These are phyloP conservation scores for Suillus occidentalis DNA, from an alignment of 768 basidiomycete species.

Conservation along the genomic window DNA sequence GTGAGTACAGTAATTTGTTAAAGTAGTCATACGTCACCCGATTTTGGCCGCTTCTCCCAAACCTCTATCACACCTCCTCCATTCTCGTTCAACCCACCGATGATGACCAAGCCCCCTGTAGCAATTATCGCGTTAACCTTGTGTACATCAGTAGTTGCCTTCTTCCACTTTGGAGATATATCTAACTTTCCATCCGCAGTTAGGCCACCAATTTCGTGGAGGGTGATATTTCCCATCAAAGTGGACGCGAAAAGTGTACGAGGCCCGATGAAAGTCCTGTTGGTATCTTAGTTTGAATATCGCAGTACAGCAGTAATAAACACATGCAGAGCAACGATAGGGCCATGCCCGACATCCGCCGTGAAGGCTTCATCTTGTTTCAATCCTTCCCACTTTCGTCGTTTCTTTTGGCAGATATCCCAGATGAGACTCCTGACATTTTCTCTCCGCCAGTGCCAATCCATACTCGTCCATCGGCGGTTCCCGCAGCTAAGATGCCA, in stretches of 20 bases:
- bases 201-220: conserved; percentile 46
- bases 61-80: conserved; percentile 66
- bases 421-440: conserved; percentile 15
- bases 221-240: conserved; percentile 56
- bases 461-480: conserved; percentile 74
- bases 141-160: conserved; percentile 40
- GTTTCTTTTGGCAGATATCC: conserved; percentile 43
- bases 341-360: conserved; percentile 64
- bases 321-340: conserved; percentile 68
- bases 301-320: not conserved
- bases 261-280: conserved; percentile 51
- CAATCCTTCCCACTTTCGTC: conserved; percentile 75
- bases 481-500: conserved; percentile 67
- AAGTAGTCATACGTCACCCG: not conserved
- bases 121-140: conserved; percentile 69
- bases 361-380: conserved; percentile 44
- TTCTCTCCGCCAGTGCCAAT: conserved; percentile 71
- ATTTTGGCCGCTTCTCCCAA: conserved; percentile 39
- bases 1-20: not conserved
- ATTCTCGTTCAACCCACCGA: conserved; percentile 62
- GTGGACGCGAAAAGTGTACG: conserved; percentile 55
- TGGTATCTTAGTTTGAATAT: conserved; percentile 4
- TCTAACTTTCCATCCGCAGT: conserved; percentile 37
- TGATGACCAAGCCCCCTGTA: conserved; percentile 46
- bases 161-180: conserved; percentile 48